Conservation (phyloP, 345 rosid species). For the Gynandropsis gynandra region DNA sequence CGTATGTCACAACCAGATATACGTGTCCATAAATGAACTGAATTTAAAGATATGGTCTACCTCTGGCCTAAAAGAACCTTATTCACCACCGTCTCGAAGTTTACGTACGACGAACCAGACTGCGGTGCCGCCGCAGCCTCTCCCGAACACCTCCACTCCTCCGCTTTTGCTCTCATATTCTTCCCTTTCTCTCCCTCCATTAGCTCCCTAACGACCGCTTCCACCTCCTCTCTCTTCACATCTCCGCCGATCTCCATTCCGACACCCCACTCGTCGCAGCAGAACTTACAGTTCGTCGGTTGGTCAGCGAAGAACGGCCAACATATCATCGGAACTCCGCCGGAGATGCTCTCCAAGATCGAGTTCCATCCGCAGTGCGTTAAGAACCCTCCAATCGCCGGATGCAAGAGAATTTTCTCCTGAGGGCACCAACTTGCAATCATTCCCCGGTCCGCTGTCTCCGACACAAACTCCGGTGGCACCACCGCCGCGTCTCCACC, state of each 20-base stretch:
- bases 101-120: conserved; percentile 32
- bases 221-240: conserved; percentile 47
- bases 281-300: conserved; percentile 44
- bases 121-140: conserved; percentile 16
- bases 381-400: conserved; percentile 44
- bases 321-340: conserved; percentile 47
- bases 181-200: conserved; percentile 46
- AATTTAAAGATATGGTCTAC: too few species aligned
- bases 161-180: conserved; percentile 37
- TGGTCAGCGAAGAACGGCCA: conserved; percentile 69
- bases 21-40: too few species aligned
- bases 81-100: conserved; percentile 25
- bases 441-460: conserved; percentile 33
- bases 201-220: conserved; percentile 38
- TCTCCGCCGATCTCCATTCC: conserved; percentile 48
- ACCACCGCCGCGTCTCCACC: conserved; percentile 33
- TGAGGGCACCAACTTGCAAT: conserved; percentile 56
- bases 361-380: conserved; percentile 69
- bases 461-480: conserved; percentile 30
- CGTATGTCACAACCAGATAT: too few species aligned
- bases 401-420: conserved; percentile 42
- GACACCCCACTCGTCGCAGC: conserved; percentile 43
- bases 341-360: conserved; percentile 36
- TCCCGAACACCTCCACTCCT: conserved; percentile 35
- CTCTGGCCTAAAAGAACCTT: conserved; percentile 22